phyloP scores from a whole-genome alignment of 1,284 basidiomycete genomes.

The Pascua guehoae region DNA sequence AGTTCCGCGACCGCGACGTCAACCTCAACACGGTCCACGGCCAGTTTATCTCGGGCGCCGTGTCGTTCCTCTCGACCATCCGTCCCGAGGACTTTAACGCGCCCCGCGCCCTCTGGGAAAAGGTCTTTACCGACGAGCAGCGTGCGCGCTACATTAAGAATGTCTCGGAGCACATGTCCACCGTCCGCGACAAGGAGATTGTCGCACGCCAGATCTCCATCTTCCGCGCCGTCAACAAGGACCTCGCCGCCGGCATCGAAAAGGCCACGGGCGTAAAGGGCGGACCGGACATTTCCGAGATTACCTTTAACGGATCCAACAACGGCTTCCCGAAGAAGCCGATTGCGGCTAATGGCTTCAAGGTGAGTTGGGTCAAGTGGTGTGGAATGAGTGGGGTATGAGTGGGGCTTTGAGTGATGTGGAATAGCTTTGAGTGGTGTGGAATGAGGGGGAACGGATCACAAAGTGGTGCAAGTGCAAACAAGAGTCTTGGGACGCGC shows the following conservation, averaged over 20 bases:
- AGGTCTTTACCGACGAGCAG: conserved; percentile 69
- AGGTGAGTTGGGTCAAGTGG: no score
- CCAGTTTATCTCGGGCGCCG: conserved; percentile 68
- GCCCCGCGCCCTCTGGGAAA: conserved; percentile 71
- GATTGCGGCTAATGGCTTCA: no score
- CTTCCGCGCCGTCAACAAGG: conserved; percentile 71
- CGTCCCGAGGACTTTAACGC: conserved; percentile 87
- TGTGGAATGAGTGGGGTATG: no score
- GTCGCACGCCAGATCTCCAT: conserved; percentile 71
- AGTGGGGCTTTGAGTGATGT: no score
- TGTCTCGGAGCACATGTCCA: conserved; percentile 67
- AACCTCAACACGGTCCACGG: conserved; percentile 59
- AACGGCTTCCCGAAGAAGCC: conserved; percentile 17
- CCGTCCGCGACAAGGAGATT: conserved; percentile 63
- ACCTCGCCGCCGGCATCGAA: conserved; percentile 68
- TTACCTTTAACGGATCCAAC: conserved; percentile 56
- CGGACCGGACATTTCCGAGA: conserved; percentile 54
- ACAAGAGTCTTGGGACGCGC: no score
- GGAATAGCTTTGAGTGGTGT: no score
- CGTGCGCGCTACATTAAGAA: conserved; percentile 71
- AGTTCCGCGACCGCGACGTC: conserved; percentile 31
- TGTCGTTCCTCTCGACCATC: conserved; percentile 69
- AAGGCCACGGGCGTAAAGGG: conserved; percentile 60
- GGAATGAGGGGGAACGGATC: no score
- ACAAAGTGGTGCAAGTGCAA: no score